Base-by-base conservation (phyloP, 441 rosid genomes). In the Brassica hybrid region DNA sequence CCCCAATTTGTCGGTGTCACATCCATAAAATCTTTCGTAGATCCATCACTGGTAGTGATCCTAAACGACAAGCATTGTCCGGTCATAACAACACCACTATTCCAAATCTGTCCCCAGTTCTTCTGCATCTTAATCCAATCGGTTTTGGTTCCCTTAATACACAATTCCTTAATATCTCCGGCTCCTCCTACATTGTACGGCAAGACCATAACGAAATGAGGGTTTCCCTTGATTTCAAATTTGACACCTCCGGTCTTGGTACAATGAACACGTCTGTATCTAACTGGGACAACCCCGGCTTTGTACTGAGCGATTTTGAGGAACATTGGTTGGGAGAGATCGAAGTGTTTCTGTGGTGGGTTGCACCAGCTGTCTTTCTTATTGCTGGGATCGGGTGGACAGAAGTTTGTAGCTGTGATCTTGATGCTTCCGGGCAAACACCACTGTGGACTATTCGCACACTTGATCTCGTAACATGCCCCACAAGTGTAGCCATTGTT, bases 21-120 rank as follows among this genome's bases (percentile, higher is more conserved):
- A 16, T 80, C 18, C n/a, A 82, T 23, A 30, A 84, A 85, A 25
- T 59, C 16, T 27, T 83, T 2, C 5, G 34, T 81, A 36, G 48
- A 62, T 0, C 83, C 80, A 71, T 87, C 88, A 32, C 91, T 87
- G 0, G 76, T 63, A 6, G 84, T 86, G 5, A 88, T 81, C 59
- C 41, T 77, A 30, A 91, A 91, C 0, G 91, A 86, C 60, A 89
- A 80, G 23, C 83, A 50, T 64, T 86, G 91, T 23, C 90, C 90
- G 0, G 60, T 60, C 4, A 87, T 34, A 1, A 23, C 21, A 0
- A 21, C 38, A 7, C 69, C 74, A 1, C 71, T 69, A 11, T 17
- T 78, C 94, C 94, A 91, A 61, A 82, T 76, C 71, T 84, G 86
- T 6, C 92, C 94, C 92, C 94, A 89, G 5, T 89, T 83, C 13